These are phyloP conservation scores for Protoeuglena noctilucae DNA, from an alignment of 139 green algal genomes.

Conservation along the genomic window DNA sequence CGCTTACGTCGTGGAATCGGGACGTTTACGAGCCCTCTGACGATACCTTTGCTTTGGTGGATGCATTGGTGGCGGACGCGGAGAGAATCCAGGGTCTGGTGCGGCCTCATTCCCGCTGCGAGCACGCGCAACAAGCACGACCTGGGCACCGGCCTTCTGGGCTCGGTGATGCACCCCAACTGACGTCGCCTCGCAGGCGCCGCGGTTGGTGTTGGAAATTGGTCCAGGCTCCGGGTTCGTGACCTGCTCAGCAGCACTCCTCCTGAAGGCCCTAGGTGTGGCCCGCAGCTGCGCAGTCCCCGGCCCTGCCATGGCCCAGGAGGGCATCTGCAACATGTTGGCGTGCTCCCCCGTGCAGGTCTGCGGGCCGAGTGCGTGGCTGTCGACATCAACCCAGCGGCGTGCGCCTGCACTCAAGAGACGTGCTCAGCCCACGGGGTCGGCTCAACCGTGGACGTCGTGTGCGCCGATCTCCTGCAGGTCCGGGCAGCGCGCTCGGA, in stretches of 20 bases:
- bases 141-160: neutral
- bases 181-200: neutral
- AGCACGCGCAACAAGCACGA: too few species aligned
- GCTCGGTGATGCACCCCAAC: neutral
- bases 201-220: slow-evolving; percentile 10
- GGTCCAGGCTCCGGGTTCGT: slow-evolving; percentile 27
- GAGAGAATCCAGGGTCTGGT: neutral
- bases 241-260: slow-evolving; percentile 15
- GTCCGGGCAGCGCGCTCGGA: too few species aligned
- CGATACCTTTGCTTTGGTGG: slow-evolving; percentile 7
- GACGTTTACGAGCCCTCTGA: slow-evolving; percentile 4
- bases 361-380: slow-evolving; percentile 7
- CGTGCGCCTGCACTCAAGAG: slow-evolving; percentile 8
- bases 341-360: too few species aligned
- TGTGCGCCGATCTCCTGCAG: neutral
- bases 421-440: neutral
- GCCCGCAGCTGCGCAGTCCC: too few species aligned
- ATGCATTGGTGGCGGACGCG: slow-evolving; percentile 6
- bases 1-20: too few species aligned
- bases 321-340: too few species aligned
- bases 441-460: too few species aligned
- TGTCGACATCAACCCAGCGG: slow-evolving; percentile 22
- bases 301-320: neutral
- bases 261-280: neutral
- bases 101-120: neutral